Percentiles rank a stretch among this genome's conserved stretches.
Conservation (phyloP, 208 protist species). For the Crithidia fasciculata region DNA sequence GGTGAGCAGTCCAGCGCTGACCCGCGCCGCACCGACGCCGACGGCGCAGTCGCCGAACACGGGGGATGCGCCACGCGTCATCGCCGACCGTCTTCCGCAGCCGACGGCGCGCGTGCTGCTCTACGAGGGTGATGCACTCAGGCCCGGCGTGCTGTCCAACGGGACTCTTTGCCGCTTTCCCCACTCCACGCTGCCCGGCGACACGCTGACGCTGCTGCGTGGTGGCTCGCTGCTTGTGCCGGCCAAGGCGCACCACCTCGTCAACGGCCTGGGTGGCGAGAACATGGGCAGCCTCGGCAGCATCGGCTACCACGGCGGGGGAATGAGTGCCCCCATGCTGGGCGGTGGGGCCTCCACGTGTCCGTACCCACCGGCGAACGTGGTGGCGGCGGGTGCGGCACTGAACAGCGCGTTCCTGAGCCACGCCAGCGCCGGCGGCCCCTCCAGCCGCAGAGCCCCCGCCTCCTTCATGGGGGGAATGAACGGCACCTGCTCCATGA, state of each 20-base stretch:
- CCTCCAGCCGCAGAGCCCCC: not conserved
- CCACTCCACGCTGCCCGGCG: not conserved
- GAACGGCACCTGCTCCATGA: slow-evolving; percentile 12
- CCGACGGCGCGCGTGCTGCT: slow-evolving; percentile 51
- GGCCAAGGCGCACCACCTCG: not conserved
- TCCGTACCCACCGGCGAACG: not conserved
- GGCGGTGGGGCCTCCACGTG: slow-evolving; percentile 1
- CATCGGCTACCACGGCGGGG: not conserved
- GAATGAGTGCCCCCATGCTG: not conserved
- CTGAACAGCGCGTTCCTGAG: slow-evolving; percentile 17
- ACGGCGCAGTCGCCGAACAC: slow-evolving; percentile 18
- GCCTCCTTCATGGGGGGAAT: not conserved
- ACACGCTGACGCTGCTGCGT: slow-evolving; percentile 22
- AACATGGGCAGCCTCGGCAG: slow-evolving; percentile 7
- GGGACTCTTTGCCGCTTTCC: slow-evolving; percentile 60
- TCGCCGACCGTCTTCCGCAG: slow-evolving; percentile 23
- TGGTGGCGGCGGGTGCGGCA: slow-evolving; percentile 2
- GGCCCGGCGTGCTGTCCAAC: slow-evolving; percentile 57
- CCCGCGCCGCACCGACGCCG: not conserved
- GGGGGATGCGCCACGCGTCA: not conserved
- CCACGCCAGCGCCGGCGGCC: not conserved
- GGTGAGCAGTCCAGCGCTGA: not conserved
- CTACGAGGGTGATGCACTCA: slow-evolving; percentile 62
- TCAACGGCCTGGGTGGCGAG: slow-evolving; percentile 4
- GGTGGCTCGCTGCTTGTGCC: slow-evolving; percentile 3